Evolutionary conservation across 148 eudicot species (phyloP).

Genomic region (Tetragonia tetragonoides): DNA sequence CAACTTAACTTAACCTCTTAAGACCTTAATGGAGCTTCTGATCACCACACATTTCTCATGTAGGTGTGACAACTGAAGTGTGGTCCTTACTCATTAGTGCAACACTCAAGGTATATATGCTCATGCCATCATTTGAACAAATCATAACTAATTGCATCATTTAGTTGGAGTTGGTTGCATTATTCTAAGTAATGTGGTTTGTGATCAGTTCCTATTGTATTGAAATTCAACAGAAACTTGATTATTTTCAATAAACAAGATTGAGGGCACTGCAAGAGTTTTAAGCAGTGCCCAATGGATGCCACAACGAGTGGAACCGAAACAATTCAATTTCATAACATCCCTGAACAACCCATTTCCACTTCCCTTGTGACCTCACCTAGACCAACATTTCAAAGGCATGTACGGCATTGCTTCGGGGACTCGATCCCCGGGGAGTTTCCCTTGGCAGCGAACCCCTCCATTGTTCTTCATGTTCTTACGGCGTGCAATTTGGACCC

Average conservation of each 20-base stretch:
- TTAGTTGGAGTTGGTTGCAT: not conserved
- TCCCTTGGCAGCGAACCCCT: conserved; percentile 80
- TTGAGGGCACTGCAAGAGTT: conserved; percentile 58
- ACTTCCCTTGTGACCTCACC: conserved; percentile 46
- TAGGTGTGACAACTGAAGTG: conserved; percentile 41
- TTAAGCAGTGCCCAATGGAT: conserved; percentile 81
- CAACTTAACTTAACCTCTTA: not conserved
- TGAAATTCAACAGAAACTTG: conserved; percentile 13
- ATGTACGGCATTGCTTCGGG: conserved; percentile 82
- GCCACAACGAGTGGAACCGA: conserved; percentile 73
- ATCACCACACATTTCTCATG: conserved; percentile 27
- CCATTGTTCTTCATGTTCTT: conserved; percentile 81
- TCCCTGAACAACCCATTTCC: conserved; percentile 68
- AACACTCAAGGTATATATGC: conserved; percentile 39
- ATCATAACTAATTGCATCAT: not conserved
- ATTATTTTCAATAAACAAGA: conserved; percentile 1
- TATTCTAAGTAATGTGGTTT: conserved; percentile 9
- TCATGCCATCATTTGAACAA: conserved; percentile 12
- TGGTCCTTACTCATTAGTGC: conserved; percentile 5
- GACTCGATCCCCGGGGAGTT: conserved; percentile 77
- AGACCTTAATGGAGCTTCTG: conserved; percentile 10
- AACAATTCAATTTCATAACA: conserved; percentile 59
- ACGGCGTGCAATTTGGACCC: conserved; percentile 74
- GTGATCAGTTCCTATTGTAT: conserved; percentile 10
- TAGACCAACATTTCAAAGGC: conserved; percentile 49